Conservation (phyloP, 345 rosid genomes). For the Adansonia digitata region DNA sequence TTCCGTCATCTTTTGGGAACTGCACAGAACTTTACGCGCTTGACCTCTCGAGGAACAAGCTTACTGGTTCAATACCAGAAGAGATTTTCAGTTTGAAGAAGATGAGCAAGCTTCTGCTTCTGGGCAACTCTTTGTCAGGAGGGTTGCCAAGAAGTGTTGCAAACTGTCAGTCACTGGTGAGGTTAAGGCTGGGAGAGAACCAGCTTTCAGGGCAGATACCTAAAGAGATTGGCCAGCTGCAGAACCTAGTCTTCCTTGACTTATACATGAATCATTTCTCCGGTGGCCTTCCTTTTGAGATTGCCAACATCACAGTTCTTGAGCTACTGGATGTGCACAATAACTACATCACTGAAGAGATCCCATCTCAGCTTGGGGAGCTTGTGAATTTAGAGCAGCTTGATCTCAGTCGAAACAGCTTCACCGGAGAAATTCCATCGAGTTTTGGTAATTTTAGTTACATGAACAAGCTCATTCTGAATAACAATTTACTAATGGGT, state of each 20-base stretch:
- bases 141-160: conserved; percentile 55
- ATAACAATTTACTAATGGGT: conserved; percentile 72
- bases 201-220: conserved; percentile 86
- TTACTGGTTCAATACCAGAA: conserved; percentile 76
- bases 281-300: conserved; percentile 66
- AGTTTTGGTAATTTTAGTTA: conserved; percentile 90
- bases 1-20: conserved; percentile 80
- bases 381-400: conserved; percentile 96
- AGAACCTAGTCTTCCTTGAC: conserved; percentile 91
- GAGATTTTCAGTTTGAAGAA: conserved; percentile 75
- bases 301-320: conserved; percentile 71
- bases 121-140: conserved; percentile 82
- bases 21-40: conserved; percentile 71
- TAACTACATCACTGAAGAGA: conserved; percentile 71
- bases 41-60: conserved; percentile 89
- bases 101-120: conserved; percentile 88
- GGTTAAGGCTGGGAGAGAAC: conserved; percentile 91
- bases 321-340: conserved; percentile 87
- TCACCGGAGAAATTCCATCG: conserved; percentile 59
- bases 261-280: conserved; percentile 85
- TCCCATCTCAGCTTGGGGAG: conserved; percentile 76
- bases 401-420: conserved; percentile 87
- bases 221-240: conserved; percentile 71
- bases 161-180: conserved; percentile 72
- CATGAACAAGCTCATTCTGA: conserved; percentile 89